A percentile compares a stretch with the other conserved stretches of the same genome.
Conservation (phyloP, 83 land plant genomes). For the Diphasiastrum complanatum region DNA sequence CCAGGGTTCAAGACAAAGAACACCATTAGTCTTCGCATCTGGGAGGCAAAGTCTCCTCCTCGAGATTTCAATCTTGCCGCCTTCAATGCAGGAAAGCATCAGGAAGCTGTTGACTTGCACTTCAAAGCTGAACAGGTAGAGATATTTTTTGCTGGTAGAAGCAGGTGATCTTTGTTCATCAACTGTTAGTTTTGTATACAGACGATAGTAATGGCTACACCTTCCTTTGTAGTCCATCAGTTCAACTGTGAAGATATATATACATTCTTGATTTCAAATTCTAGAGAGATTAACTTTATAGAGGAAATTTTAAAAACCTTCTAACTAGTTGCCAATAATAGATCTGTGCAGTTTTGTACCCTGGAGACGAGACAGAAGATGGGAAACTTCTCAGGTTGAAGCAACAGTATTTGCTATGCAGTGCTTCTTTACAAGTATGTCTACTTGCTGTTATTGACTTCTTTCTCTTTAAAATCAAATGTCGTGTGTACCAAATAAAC, state of each 20-base stretch:
- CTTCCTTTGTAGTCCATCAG: not conserved
- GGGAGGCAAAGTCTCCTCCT: slow-evolving; percentile 2
- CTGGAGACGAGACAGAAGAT: slow-evolving; percentile 81
- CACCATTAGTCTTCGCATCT: slow-evolving; percentile 67
- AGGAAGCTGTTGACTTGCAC: not conserved
- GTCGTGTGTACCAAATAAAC: not conserved
- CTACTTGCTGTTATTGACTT: not conserved
- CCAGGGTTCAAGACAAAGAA: slow-evolving; percentile 89
- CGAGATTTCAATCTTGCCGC: not conserved
- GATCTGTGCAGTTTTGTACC: slow-evolving; percentile 94
- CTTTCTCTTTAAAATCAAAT: not conserved
- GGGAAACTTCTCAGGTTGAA: slow-evolving; percentile 89
- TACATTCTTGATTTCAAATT: not conserved
- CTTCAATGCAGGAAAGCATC: slow-evolving; percentile 1
- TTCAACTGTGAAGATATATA: not conserved
- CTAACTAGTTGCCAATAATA: slow-evolving; percentile 20
- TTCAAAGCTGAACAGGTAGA: slow-evolving; percentile 5
- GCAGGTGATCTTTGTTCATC: too few relatives aligned
- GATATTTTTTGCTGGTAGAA: too few relatives aligned
- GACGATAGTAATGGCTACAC: too few relatives aligned
- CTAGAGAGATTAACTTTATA: too few relatives aligned
- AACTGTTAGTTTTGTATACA: too few relatives aligned
- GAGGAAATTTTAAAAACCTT: too few relatives aligned
- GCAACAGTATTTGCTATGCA: slow-evolving; percentile 91
- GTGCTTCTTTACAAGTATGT: slow-evolving; percentile 86